phyloP scores from a whole-genome alignment of 176 grass and related monocot genomes.

The Canna indica region DNA sequence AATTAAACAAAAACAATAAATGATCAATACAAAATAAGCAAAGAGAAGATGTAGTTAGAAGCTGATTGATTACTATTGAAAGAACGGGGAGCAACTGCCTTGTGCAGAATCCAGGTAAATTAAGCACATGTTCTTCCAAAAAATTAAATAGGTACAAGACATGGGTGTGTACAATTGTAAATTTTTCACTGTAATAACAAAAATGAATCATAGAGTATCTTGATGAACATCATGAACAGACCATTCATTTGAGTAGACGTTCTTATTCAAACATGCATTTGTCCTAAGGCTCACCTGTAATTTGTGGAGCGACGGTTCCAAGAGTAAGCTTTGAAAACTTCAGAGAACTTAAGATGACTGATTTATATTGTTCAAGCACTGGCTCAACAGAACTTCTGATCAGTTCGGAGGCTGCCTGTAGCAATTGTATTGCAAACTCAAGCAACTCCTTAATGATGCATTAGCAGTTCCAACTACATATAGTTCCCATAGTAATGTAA shows the following conservation, averaged over 20 bases:
- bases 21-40: background rate
- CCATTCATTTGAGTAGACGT: background rate
- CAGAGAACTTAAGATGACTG: slow-evolving; percentile 66
- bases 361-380: slow-evolving; percentile 95
- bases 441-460: background rate
- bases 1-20: background rate
- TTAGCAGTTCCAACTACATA: background rate
- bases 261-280: slow-evolving; percentile 1
- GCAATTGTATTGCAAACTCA: slow-evolving; percentile 2
- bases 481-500: background rate
- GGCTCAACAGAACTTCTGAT: slow-evolving; percentile 88
- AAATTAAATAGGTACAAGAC: background rate
- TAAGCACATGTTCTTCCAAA: background rate
- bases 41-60: background rate
- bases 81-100: background rate
- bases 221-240: background rate
- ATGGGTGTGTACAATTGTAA: background rate
- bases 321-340: slow-evolving; percentile 96
- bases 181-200: background rate
- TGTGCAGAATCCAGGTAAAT: background rate
- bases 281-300: slow-evolving; percentile 52
- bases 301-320: slow-evolving; percentile 95
- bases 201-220: background rate
- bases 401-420: slow-evolving; percentile 90
- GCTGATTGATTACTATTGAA: background rate